Evolutionary conservation across 306 rosid species (phyloP), one percentile per base, ranked within the genome.

Genomic region (Biancaea sappan): DNA sequence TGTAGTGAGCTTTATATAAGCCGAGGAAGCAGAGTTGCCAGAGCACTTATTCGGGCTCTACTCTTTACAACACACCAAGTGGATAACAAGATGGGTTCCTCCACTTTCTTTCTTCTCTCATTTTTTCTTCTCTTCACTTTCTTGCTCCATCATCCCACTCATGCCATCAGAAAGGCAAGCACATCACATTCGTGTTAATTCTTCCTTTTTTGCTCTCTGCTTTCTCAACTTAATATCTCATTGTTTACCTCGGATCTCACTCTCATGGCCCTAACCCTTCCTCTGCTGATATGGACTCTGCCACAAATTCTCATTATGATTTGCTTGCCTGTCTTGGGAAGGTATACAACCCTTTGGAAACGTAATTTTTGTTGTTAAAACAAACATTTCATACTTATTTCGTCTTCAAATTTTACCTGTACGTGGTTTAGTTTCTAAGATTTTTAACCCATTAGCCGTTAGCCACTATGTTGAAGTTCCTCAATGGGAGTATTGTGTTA

Each of bases 221-320:
- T 21, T 2, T 72, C 0, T 6, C 16, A 41, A 41, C 2, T n/a
- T 11, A 10, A 38, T 38, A 2, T 6, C 15, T 12, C 4, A 41
- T 76, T 43, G 69, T 76, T 2, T 75, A 75, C 66, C 4, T 75
- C 47, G 79, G 79, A 75, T 52, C 73, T 6, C 79, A 75, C 43
- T 83, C 83, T 43, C 86, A 79, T 65, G 83, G 83, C 21, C 68
- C 78, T 37, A 69, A 7, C 14, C 86, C 86, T 70, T 69, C 86
- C 2, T 57, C 78, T 25, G 1, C 29, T 70, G 83, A 83, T n/a
- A 64, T 75, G 60, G 78, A 83, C 34, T 26, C 38, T 11, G 83
- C 81, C 52, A 70, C 86, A 37, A 37, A 59, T 54, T 76, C 81
- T 34, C 85, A 76, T 10, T 48, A 71, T n/a, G 52, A 71, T 76